Evolutionary conservation across 345 rosid species (phyloP), one percentile per base, ranked within the genome.

Genomic region (Citrus cavaleriei): DNA sequence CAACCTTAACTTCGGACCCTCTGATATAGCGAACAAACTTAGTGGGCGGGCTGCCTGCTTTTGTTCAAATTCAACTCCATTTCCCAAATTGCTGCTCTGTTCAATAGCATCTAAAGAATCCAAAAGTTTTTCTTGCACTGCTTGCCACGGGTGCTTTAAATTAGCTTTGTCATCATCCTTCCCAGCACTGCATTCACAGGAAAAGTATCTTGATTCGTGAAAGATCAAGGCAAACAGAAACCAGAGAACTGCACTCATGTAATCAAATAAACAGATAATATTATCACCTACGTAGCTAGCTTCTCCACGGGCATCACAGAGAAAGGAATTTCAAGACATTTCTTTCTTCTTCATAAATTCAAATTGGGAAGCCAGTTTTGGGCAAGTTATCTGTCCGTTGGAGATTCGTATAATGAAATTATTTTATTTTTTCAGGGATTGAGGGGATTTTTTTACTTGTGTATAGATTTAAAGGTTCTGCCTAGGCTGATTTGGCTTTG

Each of bases 11-110:
- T 89, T 89, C 2, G 97, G 93, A 61, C 90, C 91, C 79, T 90
- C 91, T 63, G 93, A 86, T 60, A 95, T 73, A 35, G 98, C 94
- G 68, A 81, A 82, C 90, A 95, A 89, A 79, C 91, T 89, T 80
- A 90, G 68, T 0, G 91, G 91, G 6, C 82, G 83, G 73, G 86
- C 91, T 75, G 85, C 81, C 77, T 68, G 75, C 24, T 76, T 82
- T 4, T 84, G 86, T 58, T 92, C 93, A 76, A 79, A 51, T 79
- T 88, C 85, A 80, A 84, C 78, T 76, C 85, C 68, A 75, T 76
- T 89, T 84, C 82, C 88, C 73, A 84, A 70, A 79, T 80, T 74
- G 76, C 76, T 79, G 63, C 85, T 83, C 24, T 51, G 81, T 69
- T 90, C 90, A 78, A 81, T 60, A 60, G 88, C 85, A 38, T 89